Evolutionary conservation across 2,329 filamentous ascomycete genomes (phyloP).

Genomic region (Clarireedia monteithiana): DNA sequence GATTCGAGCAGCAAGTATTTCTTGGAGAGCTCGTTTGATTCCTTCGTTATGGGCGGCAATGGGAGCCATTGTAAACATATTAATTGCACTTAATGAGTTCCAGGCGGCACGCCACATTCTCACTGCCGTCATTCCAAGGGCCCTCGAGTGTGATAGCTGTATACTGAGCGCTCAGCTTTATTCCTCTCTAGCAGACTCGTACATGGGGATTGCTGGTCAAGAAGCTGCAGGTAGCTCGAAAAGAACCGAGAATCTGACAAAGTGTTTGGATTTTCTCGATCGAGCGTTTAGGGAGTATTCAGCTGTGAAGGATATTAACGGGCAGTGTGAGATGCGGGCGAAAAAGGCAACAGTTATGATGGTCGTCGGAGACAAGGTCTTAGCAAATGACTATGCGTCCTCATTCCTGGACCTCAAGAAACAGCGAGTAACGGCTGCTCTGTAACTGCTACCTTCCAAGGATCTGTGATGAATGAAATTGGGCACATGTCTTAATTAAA

Average conservation of each 20-base stretch:
- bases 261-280: constrained; percentile 26
- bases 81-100: constrained; percentile 55
- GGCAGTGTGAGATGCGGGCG: constrained; percentile 55
- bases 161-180: constrained; percentile 50
- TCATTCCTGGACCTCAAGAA: constrained; percentile 44
- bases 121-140: constrained; percentile 55
- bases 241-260: constrained; percentile 41
- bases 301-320: constrained; percentile 48
- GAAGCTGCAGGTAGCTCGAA: constrained; percentile 29
- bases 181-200: constrained; percentile 52
- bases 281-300: constrained; percentile 41
- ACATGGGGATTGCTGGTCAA: constrained; percentile 55
- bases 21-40: constrained; percentile 50
- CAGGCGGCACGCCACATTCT: constrained; percentile 46
- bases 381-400: constrained; percentile 49
- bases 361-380: constrained; percentile 44
- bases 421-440: constrained; percentile 23
- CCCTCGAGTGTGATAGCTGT: constrained; percentile 52
- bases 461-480: neutral
- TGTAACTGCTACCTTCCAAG: neutral
- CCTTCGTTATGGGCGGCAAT: constrained; percentile 55
- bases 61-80: constrained; percentile 45
- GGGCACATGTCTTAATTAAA: neutral
- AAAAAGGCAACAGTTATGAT: constrained; percentile 61
- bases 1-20: constrained; percentile 55